Base-by-base conservation (phyloP, 495 filamentous ascomycete genomes). In the Aspergillus incahuasiensis region DNA sequence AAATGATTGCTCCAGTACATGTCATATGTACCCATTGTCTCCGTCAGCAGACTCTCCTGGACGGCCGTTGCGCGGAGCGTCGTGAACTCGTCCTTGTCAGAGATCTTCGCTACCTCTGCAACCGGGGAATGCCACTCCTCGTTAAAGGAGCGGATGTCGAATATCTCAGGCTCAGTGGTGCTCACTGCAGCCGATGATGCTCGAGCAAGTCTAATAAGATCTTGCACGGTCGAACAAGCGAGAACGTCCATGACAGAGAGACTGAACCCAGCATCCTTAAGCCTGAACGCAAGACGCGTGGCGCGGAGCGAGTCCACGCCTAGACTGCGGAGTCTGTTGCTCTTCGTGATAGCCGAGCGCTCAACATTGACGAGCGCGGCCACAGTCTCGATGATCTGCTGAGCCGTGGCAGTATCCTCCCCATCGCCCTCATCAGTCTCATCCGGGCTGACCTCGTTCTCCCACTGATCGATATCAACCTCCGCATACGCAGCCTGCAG, bases 1-100 rank as follows among this genome's bases (percentile, higher is more conserved):
- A 68, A 64, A 11, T 61, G 60, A 43, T 68, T 67, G 52, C 68
- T 73, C 70, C 70, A 73, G 51, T 73, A 73, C 52, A 68, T 61
- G 42, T 63, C 55, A 28, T 60, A 58, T 21, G 59, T 63, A 20
- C 64, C 62, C 59, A 71, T 61, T 7, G 67, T 71, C 58, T 73
- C 70, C 51, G 57, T 63, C 15, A 73, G 62, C n/a, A 73, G 46
- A 22, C 68, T 67, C 43, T 73, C 70, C 50, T 73, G 70, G 5
- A 73, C 49, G 0, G 68, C 60, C 38, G 70, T 62, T n/a, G 63
- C 60, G 7, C 59, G 46, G 1, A 66, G 48, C 9, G 57, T 58
- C 5, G 16, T 44, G 38, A 64, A 58, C 9, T 59, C 44, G 7
- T 59, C 32, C 32, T 35, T 35, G 6, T 35, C 57, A 8, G 32